These are phyloP conservation scores for Leucogyrophana mollusca DNA, from an alignment of 768 basidiomycete species.

Conservation along the genomic window DNA sequence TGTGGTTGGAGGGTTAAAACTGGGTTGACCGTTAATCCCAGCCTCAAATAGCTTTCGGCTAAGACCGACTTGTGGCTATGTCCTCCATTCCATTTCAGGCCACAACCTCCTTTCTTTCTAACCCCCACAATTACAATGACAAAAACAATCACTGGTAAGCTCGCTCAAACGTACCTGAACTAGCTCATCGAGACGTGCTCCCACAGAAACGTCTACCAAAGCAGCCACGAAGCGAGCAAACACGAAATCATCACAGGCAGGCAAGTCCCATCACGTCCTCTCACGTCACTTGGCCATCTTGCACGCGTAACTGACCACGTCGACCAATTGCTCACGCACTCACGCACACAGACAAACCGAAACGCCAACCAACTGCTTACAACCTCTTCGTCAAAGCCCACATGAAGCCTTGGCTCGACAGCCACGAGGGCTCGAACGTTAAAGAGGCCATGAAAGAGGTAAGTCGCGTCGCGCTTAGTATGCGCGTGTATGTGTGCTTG, in stretches of 20 bases:
- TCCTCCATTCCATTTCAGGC: background rate
- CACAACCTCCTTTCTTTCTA: slow-evolving; percentile 7
- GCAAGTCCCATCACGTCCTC: slow-evolving; percentile 20
- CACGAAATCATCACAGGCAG: slow-evolving; percentile 39
- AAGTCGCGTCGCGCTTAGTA: slow-evolving; percentile 8
- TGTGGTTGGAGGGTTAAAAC: background rate
- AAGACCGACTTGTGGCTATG: background rate
- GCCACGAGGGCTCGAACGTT: slow-evolving; percentile 42
- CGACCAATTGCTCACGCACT: background rate
- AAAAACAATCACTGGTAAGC: slow-evolving; percentile 48
- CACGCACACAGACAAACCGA: slow-evolving; percentile 44
- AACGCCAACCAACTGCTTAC: slow-evolving; percentile 59
- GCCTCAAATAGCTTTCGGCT: slow-evolving; percentile 22
- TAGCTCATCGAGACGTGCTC: no score
- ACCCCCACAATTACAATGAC: slow-evolving; percentile 38
- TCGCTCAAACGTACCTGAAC: background rate
- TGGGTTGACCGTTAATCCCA: background rate
- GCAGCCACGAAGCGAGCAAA: slow-evolving; percentile 55
- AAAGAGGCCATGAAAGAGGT: slow-evolving; percentile 57
- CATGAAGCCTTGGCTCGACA: slow-evolving; percentile 57
- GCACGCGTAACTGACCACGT: background rate
- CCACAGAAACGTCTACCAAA: slow-evolving; percentile 54
- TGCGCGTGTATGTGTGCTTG: background rate
- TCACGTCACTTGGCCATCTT: no score
- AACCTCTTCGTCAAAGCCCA: slow-evolving; percentile 55